Evolutionary conservation across 1,284 basidiomycete genomes (phyloP), one percentile per base, ranked within the genome.

Genomic region (Irpex sp.): DNA sequence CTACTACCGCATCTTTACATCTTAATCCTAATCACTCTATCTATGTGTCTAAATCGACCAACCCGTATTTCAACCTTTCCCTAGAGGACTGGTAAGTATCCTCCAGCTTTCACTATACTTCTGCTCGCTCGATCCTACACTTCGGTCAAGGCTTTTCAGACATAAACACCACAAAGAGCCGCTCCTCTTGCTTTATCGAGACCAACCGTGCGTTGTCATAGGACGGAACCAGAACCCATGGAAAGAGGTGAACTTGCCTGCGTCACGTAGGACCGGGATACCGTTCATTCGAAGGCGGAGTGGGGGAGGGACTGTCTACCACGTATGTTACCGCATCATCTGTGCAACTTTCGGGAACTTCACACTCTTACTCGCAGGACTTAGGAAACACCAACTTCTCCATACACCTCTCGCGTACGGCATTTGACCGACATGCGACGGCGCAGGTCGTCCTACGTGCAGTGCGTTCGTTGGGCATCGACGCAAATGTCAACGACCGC

Each of bases 151-250:
- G 94, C 80, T 98, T 26, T 94, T 97, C 73, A 85, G 92, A 71
- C 86, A 91, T 68, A 86, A 91, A 58, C 78, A 85, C 2, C 81
- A 81, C 5, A 77, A 85, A 9, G 77, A 84, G 49, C 93, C 94
- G 1, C 80, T 97, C 37, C 82, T 98, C 31, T 84, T 98, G 60
- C 77, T 99, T 60, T 99, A 98, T 74, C 87, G 94, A 57, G 94
- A 99, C 74, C 75, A 79, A 0, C 94, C 96, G 1, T 97, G 96
- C 71, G 93, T 99, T 13, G 86, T 99, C 55, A 94, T 99, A 62
- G 97, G 97, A 0, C 83, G 97, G 59, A 97, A 98, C 75, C 97
- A 99, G 81, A 98, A 98, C 71, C 95, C 96, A 19, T 99, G 97
- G 97, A 96, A 94, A 74, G 97, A 99, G 76, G 89, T 96, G 64